Evolutionary conservation across 192 early-diverging fungal species (phyloP).

Genomic region (Coemansia sp.): DNA sequence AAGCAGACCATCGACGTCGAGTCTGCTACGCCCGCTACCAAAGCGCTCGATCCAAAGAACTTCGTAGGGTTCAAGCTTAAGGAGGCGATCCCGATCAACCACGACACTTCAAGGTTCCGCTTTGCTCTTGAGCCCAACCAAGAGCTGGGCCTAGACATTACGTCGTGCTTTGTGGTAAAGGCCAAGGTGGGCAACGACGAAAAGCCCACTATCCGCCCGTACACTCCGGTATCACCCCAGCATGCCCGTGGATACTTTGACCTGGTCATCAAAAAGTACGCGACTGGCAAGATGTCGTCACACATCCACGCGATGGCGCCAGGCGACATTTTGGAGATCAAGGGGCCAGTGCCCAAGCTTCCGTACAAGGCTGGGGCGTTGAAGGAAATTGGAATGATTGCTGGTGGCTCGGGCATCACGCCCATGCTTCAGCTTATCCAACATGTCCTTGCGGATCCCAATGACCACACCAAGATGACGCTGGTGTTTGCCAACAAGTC

Average conservation of each 20-base stretch:
- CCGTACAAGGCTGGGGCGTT: constrained; percentile 66
- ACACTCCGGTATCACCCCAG: constrained; percentile 71
- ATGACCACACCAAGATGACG: constrained; percentile 71
- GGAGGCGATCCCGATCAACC: constrained; percentile 62
- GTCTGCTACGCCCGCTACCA: constrained; percentile 17
- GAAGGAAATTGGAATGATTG: constrained; percentile 76
- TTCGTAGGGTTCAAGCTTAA: constrained; percentile 52
- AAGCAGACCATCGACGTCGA: constrained; percentile 12
- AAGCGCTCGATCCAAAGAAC: constrained; percentile 46
- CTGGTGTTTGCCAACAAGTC: constrained; percentile 77
- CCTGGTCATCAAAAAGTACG: constrained; percentile 81
- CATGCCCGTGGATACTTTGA: constrained; percentile 70
- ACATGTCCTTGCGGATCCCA: constrained; percentile 63
- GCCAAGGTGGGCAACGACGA: constrained; percentile 59
- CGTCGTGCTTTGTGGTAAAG: constrained; percentile 83
- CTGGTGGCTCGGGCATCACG: constrained; percentile 86
- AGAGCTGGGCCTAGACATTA: constrained; percentile 67
- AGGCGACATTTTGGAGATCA: constrained; percentile 76
- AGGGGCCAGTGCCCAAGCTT: constrained; percentile 79
- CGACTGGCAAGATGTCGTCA: constrained; percentile 64
- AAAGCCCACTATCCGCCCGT: constrained; percentile 75
- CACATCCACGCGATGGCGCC: constrained; percentile 66
- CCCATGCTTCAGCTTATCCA: constrained; percentile 80
- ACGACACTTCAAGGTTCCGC: constrained; percentile 68
- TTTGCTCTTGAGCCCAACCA: constrained; percentile 71